Evolutionary conservation across 805 yeast genomes (phyloP), one percentile per base, ranked within the genome.

Genomic region (Yarrowia sp.): DNA sequence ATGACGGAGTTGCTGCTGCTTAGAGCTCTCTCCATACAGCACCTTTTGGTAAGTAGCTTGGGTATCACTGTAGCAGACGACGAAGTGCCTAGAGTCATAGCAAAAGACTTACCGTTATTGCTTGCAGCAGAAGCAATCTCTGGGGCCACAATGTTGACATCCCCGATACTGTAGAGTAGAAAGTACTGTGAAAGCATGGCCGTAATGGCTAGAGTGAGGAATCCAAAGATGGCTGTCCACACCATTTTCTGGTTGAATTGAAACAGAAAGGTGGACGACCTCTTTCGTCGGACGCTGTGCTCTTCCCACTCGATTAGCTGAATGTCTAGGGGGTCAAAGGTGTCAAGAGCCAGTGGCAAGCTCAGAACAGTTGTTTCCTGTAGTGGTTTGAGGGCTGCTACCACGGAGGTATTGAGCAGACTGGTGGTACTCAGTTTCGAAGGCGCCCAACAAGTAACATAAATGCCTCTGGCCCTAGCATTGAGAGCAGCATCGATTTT

Each of bases 301-400:
- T 55, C 61, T 18, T 55, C 61, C 61, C 61, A 55, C 11, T 55
- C 61, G 32, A 55, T 55, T 7, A 55, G 61, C 31, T 55, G 61
- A 8, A 55, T 55, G 41, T 55, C 61, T 3, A 55, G 61, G 2
- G 61, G 61, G 61, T 55, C 61, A 14, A 55, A 55, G 8, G 61
- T 7, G 38, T 55, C 61, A 9, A 55, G 31, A 3, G 61, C 38
- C 1, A 55, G 38, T 4, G 61, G 61, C 47, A 55, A 17, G 38
- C 47, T 55, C 15, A 55, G 47, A 7, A 55, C 36, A 8, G 61
- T 31, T 3, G 47, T 15, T 28, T 55, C 61, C 28, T 55, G 61
- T 4, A 55, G 47, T 3, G 45, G 47, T 11, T 39, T 28, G 28
- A 55, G 61, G 14, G 61, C 45, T 3, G 45, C 47, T 11, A 31